phyloP scores from a whole-genome alignment of 2,329 filamentous ascomycete species.

The Verticillium dahliae region DNA sequence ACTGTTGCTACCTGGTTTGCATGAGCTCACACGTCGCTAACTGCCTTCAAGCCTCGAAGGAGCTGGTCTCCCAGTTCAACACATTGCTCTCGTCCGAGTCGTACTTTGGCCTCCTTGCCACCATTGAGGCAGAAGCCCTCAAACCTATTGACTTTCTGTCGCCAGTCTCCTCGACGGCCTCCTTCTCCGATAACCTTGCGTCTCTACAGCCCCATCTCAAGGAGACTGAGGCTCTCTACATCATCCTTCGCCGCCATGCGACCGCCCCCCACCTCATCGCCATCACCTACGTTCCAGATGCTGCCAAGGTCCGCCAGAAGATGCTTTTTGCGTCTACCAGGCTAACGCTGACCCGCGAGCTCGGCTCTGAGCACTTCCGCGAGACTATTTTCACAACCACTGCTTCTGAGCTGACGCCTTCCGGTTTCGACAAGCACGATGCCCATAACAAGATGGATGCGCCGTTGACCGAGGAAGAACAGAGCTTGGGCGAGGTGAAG shows the following conservation, averaged over 20 bases:
- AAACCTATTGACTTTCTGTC: constrained; percentile 48
- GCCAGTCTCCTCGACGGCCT: constrained; percentile 43
- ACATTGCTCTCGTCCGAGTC: constrained; percentile 53
- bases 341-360: constrained; percentile 66
- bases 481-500: constrained; percentile 63
- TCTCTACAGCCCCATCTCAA: constrained; percentile 58
- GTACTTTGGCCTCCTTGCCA: constrained; percentile 65
- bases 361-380: constrained; percentile 72
- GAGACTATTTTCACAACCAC: constrained; percentile 70
- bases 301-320: constrained; percentile 75
- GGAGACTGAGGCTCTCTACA: constrained; percentile 62
- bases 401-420: constrained; percentile 59
- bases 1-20: not conserved
- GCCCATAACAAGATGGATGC: constrained; percentile 57
- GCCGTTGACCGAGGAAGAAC: constrained; percentile 74
- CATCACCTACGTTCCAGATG: constrained; percentile 73
- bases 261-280: constrained; percentile 54
- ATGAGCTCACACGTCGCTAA: constrained; percentile 1
- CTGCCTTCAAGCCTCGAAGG: constrained; percentile 56
- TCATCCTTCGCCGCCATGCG: constrained; percentile 65
- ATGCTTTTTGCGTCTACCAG: constrained; percentile 79
- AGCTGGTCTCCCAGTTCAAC: constrained; percentile 70
- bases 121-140: constrained; percentile 64
- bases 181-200: constrained; percentile 59
- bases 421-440: constrained; percentile 68